A percentile compares a stretch with the other conserved stretches of the same genome.
Conservation (phyloP, 176 grass and related monocot species). For the Chloris gayana region DNA sequence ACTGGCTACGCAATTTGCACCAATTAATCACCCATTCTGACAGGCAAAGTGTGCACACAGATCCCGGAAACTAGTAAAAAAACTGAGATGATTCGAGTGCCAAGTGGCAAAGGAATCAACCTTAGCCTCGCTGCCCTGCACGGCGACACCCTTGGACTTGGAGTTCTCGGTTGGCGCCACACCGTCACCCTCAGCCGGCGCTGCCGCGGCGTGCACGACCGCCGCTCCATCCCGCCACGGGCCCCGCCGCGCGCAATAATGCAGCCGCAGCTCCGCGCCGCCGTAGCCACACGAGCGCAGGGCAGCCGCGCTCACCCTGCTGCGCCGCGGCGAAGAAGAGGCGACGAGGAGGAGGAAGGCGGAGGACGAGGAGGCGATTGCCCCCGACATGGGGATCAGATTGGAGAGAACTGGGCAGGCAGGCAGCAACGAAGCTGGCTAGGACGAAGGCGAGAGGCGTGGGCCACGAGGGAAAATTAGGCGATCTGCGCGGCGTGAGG, state of each 20-base stretch:
- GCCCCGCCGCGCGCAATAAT: constrained; percentile 36
- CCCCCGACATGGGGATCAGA: constrained; percentile 31
- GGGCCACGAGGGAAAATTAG: constrained; percentile 40
- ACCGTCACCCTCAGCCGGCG: not conserved
- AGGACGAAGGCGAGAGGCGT: constrained; percentile 5
- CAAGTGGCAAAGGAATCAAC: constrained; percentile 7
- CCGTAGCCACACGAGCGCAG: constrained; percentile 23
- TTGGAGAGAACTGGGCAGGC: not conserved
- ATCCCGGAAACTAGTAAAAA: not conserved
- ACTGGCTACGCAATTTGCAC: not conserved
- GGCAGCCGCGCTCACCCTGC: constrained; percentile 10
- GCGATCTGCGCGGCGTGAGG: constrained; percentile 15
- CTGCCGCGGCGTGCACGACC: constrained; percentile 19
- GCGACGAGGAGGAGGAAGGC: constrained; percentile 33
- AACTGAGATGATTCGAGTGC: not conserved
- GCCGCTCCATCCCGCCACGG: not conserved
- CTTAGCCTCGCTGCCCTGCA: constrained; percentile 34
- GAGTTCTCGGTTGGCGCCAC: constrained; percentile 9
- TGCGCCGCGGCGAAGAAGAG: constrained; percentile 25
- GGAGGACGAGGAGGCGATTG: constrained; percentile 40
- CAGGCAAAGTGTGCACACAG: not conserved
- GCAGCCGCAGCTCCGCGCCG: constrained; percentile 16
- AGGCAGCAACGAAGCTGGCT: not conserved
- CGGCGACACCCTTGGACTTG: not conserved
- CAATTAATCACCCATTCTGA: constrained; percentile 9